Evolutionary conservation across 495 filamentous ascomycete genomes (phyloP), one percentile per base, ranked within the genome.

Genomic region (Penicillium canariense): DNA sequence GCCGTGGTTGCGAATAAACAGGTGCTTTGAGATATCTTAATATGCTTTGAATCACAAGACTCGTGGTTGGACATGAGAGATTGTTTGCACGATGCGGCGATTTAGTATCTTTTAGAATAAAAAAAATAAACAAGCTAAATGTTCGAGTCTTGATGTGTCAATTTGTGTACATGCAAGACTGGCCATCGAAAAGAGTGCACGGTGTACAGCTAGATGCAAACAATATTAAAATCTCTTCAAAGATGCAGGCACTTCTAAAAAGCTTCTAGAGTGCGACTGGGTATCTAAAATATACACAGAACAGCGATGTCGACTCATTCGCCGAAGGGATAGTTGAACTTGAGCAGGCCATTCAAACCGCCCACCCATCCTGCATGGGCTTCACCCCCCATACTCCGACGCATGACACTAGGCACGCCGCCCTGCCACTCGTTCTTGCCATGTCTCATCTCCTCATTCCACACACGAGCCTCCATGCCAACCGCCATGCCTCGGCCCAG

Each of bases 311-410:
- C 1, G 10, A 25, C 23, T 86, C 78, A 51, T 64, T 96, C 90
- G 0, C 94, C 94, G 76, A 98, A 97, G 3, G 95, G 91, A 74
- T 96, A 88, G 68, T 98, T 98, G 62, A 97, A 98, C 74, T 98
- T 98, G 62, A 98, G 74, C 61, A 97, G 66, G 44, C 89, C 89
- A 71, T 97, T 97, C 70, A 98, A 70, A 6, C 95, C 94, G 1
- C 93, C 94, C 14, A 98, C 94, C 95, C 95, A 98, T 12, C 90
- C 89, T 68, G 97, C 94, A 58, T 86, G 84, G 20, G 78, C 72
- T 57, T 88, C 86, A 8, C 72, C 72, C 2, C 82, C 81, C 14
- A 70, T 66, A 32, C 70, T 70, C 59, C 78, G 65, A 34, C 79
- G 71, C 73, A 82, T 80, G 18, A 83, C 74, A 56, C 79, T 81